Evolutionary conservation across 495 filamentous ascomycete species (phyloP).

Genomic region (Rhypophila decipiens): DNA sequence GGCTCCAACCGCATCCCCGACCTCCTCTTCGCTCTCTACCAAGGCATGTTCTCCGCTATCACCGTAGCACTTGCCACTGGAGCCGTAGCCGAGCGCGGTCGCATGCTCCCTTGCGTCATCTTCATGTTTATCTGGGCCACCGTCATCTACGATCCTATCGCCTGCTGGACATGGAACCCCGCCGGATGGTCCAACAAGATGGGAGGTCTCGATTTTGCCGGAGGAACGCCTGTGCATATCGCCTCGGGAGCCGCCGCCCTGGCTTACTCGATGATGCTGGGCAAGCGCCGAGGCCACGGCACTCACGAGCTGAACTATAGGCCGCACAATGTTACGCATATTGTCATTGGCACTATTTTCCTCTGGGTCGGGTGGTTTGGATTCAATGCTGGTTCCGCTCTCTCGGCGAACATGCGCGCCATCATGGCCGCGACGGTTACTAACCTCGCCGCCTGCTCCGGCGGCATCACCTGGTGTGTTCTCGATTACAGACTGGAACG

Average conservation of each 20-base stretch:
- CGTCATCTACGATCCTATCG: conserved; percentile 89
- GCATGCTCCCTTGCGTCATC: conserved; percentile 88
- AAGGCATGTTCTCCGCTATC: conserved; percentile 94
- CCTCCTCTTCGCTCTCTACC: conserved; percentile 86
- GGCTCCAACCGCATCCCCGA: conserved; percentile 74
- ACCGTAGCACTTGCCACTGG: conserved; percentile 90
- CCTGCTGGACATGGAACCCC: conserved; percentile 97
- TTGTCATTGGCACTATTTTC: conserved; percentile 93
- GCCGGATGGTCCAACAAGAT: conserved; percentile 73
- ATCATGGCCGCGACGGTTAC: conserved; percentile 65
- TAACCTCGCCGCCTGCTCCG: conserved; percentile 71
- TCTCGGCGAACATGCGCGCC: conserved; percentile 80
- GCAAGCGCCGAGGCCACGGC: conserved; percentile 77
- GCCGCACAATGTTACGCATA: conserved; percentile 93
- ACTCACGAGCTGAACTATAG: conserved; percentile 92
- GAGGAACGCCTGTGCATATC: conserved; percentile 93
- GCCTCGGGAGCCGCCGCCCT: conserved; percentile 79
- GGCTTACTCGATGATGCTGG: conserved; percentile 82
- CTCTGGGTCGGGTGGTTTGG: conserved; percentile 99
- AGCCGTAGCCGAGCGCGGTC: conserved; percentile 83
- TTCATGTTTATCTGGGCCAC: conserved; percentile 98
- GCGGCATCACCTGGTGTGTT: conserved; percentile 90
- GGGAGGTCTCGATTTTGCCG: conserved; percentile 89
- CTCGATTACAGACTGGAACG: conserved; percentile 87
- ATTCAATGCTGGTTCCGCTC: conserved; percentile 89